Conservation (phyloP, 129 eudicot genomes). For the Flaveria bidentis region DNA sequence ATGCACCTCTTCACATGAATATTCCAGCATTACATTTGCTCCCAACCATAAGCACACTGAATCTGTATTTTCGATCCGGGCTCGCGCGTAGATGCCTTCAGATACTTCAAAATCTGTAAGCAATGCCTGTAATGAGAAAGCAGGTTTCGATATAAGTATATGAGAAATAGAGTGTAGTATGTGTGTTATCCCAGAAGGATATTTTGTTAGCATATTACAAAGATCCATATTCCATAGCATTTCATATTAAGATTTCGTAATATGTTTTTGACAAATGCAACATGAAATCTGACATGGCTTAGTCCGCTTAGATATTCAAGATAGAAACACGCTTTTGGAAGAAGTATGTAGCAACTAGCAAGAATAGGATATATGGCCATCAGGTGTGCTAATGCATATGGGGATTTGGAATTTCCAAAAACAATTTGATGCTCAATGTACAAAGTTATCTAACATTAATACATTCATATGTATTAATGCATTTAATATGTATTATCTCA, state of each 20-base stretch:
- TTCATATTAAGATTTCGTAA: not conserved
- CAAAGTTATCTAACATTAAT: too few relatives aligned
- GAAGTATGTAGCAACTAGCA: too few relatives aligned
- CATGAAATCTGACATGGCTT: not conserved
- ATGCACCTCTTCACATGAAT: conserved; percentile 93
- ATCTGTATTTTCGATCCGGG: conserved; percentile 73
- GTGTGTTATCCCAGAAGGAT: not conserved
- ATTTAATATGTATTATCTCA: too few relatives aligned
- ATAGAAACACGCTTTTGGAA: too few relatives aligned
- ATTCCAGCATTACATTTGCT: conserved; percentile 98
- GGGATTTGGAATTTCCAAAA: not conserved
- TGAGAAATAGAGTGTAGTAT: not conserved
- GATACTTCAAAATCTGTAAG: conserved; percentile 93
- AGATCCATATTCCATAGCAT: not conserved
- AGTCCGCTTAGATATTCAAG: too few relatives aligned
- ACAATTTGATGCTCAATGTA: not conserved
- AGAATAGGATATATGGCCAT: too few relatives aligned
- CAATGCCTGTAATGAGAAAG: conserved; percentile 55
- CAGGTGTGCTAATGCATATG: not conserved
- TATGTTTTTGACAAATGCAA: not conserved
- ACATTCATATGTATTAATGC: too few relatives aligned
- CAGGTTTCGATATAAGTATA: conserved; percentile 2
- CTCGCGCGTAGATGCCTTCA: conserved; percentile 93
- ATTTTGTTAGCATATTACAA: conserved; percentile 4
- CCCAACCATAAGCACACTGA: conserved; percentile 98